Base-by-base conservation (phyloP, 768 basidiomycete genomes). In the Pleurotus salmoneostramineus region DNA sequence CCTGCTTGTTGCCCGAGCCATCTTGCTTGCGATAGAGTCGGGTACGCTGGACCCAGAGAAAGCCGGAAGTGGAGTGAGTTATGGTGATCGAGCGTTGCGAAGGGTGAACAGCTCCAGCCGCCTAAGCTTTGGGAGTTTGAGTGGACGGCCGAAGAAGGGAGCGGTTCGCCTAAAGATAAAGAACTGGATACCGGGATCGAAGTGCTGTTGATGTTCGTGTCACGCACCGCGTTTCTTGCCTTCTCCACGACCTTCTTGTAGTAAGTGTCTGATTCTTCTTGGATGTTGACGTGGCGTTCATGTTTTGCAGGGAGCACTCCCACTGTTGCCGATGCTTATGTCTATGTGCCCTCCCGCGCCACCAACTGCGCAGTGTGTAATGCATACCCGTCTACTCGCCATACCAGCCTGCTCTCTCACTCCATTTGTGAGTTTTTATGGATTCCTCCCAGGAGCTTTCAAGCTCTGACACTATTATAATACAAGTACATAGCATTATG, bases 51-150 rank as follows among this genome's bases (percentile, higher is more conserved):
- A 98, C 71, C 96, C 96, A 43, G 95, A 98, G 74, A 90, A 91
- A 67, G 84, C 92, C 12, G 96, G 94, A 1, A 95, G 92, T 60
- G 97, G 97, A 17, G 94, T 99, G 46, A 93, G 91, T 66, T 99
- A 97, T 67, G 97, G 97, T 6, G 97, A 98, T 70, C 82, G 97
- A 59, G 91, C 94, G 21, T 77, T 98, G 34, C 82, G 94, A 57
- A 81, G 96, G 65, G 93, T 98, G 34, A 94, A 89, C 61, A 93
- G 91, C 69, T 90, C 89, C n/a, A 93, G 91, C 65, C 84, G 91
- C 57, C 74, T 95, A 64, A 93, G 91, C 68, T 91, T 93, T 69
- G 91, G 90, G 12, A 91, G 89, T 66, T 73, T 91, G 51, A 90
- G 87, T 66, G 73, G 80, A 46, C 83, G 87, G 11, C 56, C 44